Percentiles rank a stretch among this genome's conserved stretches.
Conservation (phyloP, 495 filamentous ascomycete species). For the Penicillium desertorum region DNA sequence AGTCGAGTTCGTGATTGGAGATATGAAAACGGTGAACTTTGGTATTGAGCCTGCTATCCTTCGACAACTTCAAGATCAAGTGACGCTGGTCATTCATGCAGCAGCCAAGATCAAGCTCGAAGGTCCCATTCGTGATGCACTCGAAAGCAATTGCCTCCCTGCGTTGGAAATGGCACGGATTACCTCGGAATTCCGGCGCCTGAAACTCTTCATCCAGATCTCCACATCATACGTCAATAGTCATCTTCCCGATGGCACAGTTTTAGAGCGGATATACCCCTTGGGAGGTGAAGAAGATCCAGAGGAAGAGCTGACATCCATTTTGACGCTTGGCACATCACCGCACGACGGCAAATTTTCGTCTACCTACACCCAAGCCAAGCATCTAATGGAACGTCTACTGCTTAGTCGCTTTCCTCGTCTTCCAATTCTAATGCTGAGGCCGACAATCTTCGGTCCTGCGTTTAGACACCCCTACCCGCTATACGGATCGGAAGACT, state of each 20-base stretch:
- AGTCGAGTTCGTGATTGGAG: slow-evolving; percentile 36
- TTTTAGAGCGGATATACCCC: slow-evolving; percentile 32
- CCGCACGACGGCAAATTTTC: slow-evolving; percentile 30
- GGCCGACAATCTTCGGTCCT: slow-evolving; percentile 44
- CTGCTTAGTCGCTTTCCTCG: slow-evolving; percentile 30
- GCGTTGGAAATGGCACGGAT: slow-evolving; percentile 36
- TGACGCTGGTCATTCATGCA: slow-evolving; percentile 41
- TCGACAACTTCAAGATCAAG: slow-evolving; percentile 25
- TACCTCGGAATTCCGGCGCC: slow-evolving; percentile 28
- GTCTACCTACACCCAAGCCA: slow-evolving; percentile 40
- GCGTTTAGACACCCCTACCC: slow-evolving; percentile 40
- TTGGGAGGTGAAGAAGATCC: slow-evolving; percentile 30
- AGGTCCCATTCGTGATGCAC: slow-evolving; percentile 30
- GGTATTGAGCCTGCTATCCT: slow-evolving; percentile 26
- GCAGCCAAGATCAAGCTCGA: slow-evolving; percentile 40
- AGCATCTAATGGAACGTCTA: slow-evolving; percentile 42
- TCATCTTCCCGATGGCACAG: slow-evolving; percentile 38
- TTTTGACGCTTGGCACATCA: slow-evolving; percentile 22
- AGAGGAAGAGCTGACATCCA: slow-evolving; percentile 35
- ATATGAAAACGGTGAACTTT: slow-evolving; percentile 32
- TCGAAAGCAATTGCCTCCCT: slow-evolving; percentile 42
- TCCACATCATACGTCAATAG: slow-evolving; percentile 41
- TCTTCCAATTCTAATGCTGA: slow-evolving; percentile 38
- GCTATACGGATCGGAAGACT: slow-evolving; percentile 37
- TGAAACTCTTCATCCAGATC: slow-evolving; percentile 39